Conservation (phyloP, 768 basidiomycete genomes). For the Neoboletus subvelutipes region DNA sequence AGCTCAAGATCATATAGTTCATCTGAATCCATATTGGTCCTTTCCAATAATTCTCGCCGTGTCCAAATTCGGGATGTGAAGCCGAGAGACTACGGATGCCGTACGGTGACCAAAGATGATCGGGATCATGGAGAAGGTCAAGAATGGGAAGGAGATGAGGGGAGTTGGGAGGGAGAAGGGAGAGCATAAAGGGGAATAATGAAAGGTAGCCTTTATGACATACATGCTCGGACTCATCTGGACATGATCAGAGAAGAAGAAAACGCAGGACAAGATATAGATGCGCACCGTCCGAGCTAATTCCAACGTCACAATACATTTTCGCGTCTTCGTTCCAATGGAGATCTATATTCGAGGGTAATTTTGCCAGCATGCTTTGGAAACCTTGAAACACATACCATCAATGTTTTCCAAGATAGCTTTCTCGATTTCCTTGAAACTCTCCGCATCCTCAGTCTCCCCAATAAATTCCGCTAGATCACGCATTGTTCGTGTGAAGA, state of each 20-base stretch:
- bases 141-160: slow-evolving; percentile 80
- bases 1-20: slow-evolving; percentile 86
- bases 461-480: slow-evolving; percentile 86
- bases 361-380: not conserved
- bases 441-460: slow-evolving; percentile 78
- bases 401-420: slow-evolving; percentile 85
- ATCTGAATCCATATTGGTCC: slow-evolving; percentile 98
- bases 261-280: not conserved
- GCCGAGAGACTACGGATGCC: slow-evolving; percentile 86
- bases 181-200: slow-evolving; percentile 88
- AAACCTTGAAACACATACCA: slow-evolving; percentile 43
- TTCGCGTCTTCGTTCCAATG: slow-evolving; percentile 89
- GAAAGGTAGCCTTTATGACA: slow-evolving; percentile 94
- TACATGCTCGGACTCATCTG: slow-evolving; percentile 89
- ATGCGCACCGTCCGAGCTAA: slow-evolving; percentile 75
- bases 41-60: slow-evolving; percentile 96
- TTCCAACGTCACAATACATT: slow-evolving; percentile 92
- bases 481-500: slow-evolving; percentile 92
- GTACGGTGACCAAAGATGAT: slow-evolving; percentile 89
- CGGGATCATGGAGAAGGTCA: slow-evolving; percentile 74
- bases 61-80: slow-evolving; percentile 87
- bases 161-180: slow-evolving; percentile 73
- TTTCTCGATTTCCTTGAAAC: slow-evolving; percentile 73
- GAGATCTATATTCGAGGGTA: slow-evolving; percentile 53
- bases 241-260: not conserved